Evolutionary conservation across 1,139 yeast genomes (phyloP).

Genomic region (Pichia sp.): DNA sequence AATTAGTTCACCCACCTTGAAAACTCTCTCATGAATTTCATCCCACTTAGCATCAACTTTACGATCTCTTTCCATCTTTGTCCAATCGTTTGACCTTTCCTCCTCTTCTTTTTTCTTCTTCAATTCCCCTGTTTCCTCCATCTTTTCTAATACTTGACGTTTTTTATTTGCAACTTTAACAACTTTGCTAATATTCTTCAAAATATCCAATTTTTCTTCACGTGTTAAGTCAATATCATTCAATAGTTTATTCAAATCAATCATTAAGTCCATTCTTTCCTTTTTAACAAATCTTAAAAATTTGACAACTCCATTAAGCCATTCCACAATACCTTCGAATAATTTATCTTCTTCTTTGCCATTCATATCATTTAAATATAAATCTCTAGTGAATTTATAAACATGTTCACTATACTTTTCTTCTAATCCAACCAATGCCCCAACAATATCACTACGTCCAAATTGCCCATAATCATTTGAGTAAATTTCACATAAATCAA

Average conservation of each 20-base stretch:
- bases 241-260: slow-evolving; percentile 35
- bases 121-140: slow-evolving; percentile 34
- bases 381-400: slow-evolving; percentile 69
- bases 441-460: slow-evolving; percentile 42
- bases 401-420: slow-evolving; percentile 65
- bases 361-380: slow-evolving; percentile 61
- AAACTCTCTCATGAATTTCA: slow-evolving; percentile 25
- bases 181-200: slow-evolving; percentile 38
- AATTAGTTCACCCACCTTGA: slow-evolving; percentile 17
- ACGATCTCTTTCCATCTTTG: slow-evolving; percentile 21
- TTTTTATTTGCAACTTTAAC: slow-evolving; percentile 27
- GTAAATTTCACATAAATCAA: slow-evolving; percentile 44
- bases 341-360: slow-evolving; percentile 39
- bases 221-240: slow-evolving; percentile 23
- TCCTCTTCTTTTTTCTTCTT: slow-evolving; percentile 16
- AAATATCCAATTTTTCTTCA: slow-evolving; percentile 33
- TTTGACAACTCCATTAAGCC: slow-evolving; percentile 55
- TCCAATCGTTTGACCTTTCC: slow-evolving; percentile 24
- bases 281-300: slow-evolving; percentile 57
- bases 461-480: slow-evolving; percentile 35
- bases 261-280: slow-evolving; percentile 39
- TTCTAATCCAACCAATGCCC: slow-evolving; percentile 55
- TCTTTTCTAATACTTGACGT: slow-evolving; percentile 38
- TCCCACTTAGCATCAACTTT: slow-evolving; percentile 32
- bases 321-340: slow-evolving; percentile 61